Evolutionary conservation across 129 eudicot species (phyloP).

Genomic region (Centrapalus pauciflorus): DNA sequence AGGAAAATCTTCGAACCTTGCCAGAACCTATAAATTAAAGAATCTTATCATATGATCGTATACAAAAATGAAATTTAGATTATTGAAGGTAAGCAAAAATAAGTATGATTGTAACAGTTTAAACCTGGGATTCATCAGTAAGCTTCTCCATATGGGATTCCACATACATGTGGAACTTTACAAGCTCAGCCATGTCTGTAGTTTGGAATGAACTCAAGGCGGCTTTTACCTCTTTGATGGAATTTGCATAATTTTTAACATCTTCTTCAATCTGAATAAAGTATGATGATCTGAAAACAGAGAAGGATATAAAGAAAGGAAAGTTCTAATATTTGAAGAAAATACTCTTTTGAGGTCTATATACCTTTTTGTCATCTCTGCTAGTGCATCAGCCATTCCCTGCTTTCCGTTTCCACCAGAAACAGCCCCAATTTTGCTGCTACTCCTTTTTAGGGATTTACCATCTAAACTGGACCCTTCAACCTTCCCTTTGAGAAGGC

Average conservation of each 20-base stretch:
- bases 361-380: slow-evolving; percentile 84
- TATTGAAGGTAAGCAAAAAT: neutral
- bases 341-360: neutral
- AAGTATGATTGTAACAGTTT: neutral
- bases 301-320: neutral
- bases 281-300: slow-evolving; percentile 60
- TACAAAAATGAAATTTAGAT: neutral
- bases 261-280: slow-evolving; percentile 72
- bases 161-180: slow-evolving; percentile 58
- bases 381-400: slow-evolving; percentile 87
- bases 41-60: neutral
- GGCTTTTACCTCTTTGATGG: slow-evolving; percentile 54
- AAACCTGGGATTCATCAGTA: slow-evolving; percentile 73
- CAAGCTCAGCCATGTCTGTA: slow-evolving; percentile 70
- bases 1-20: slow-evolving; percentile 55
- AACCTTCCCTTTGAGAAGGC: slow-evolving; percentile 71
- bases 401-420: slow-evolving; percentile 49
- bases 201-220: slow-evolving; percentile 51
- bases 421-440: slow-evolving; percentile 35
- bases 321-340: neutral
- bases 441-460: slow-evolving; percentile 37
- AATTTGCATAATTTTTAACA: slow-evolving; percentile 42
- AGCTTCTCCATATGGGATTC: slow-evolving; percentile 72
- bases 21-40: slow-evolving; percentile 25
- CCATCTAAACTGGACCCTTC: slow-evolving; percentile 65